A percentile compares a stretch with the other conserved stretches of the same genome.
These are phyloP conservation scores for Neckera pumila DNA, from an alignment of 225 moss, liverwort and hornwort genomes.

Conservation along the genomic window DNA sequence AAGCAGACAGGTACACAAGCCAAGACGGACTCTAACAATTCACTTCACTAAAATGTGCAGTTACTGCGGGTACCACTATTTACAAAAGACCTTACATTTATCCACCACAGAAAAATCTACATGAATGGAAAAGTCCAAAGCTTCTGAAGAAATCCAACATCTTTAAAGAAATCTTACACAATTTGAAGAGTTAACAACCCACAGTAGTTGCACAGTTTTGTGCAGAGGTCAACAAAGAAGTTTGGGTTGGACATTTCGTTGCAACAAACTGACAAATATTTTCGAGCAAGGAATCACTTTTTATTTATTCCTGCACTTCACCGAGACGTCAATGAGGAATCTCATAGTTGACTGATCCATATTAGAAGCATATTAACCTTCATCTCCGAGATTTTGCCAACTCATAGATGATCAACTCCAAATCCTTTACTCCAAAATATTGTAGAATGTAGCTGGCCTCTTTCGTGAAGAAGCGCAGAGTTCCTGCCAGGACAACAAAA, in stretches of 20 bases:
- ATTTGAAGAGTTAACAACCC: not conserved
- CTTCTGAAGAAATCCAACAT: not conserved
- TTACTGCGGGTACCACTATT: not conserved
- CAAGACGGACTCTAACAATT: not conserved
- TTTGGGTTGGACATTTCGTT: not conserved
- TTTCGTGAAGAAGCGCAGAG: constrained; percentile 32
- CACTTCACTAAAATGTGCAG: not conserved
- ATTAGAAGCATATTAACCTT: not conserved
- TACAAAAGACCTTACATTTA: not conserved
- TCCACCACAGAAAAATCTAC: not conserved
- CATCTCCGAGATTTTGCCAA: not conserved
- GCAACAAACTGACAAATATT: not conserved
- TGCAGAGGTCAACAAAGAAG: not conserved
- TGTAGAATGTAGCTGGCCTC: constrained; percentile 55
- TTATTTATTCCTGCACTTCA: not conserved
- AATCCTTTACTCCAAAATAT: constrained; percentile 35
- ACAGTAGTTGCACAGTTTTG: not conserved
- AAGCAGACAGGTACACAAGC: not conserved
- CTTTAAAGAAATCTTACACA: not conserved
- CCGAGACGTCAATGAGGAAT: not conserved
- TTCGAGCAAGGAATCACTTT: not conserved
- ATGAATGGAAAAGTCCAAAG: not conserved
- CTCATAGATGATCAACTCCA: not conserved
- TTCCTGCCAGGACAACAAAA: constrained; percentile 35
- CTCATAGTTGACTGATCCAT: not conserved